These are phyloP conservation scores for Halophytophthora batemanensis DNA, from an alignment of 352 stramenopile genomes.

Conservation along the genomic window DNA sequence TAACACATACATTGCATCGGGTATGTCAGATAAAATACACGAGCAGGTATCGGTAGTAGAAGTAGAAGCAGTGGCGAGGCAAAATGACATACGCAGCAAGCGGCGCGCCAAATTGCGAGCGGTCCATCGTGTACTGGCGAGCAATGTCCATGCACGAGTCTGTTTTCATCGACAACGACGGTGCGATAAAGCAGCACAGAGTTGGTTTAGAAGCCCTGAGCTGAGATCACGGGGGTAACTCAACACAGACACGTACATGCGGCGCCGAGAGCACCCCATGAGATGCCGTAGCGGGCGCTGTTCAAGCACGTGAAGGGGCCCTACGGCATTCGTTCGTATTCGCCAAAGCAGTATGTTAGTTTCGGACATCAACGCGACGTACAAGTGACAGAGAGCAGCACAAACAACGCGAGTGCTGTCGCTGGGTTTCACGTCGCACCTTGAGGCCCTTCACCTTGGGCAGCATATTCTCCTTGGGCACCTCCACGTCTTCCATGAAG, in stretches of 20 bases:
- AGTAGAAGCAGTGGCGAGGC: background rate
- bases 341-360: background rate
- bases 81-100: conserved; percentile 84
- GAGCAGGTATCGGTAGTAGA: background rate
- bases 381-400: conserved; percentile 2
- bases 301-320: conserved; percentile 98
- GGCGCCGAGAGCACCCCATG: conserved; percentile 95
- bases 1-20: background rate
- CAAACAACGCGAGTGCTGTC: too few species aligned
- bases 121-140: conserved; percentile 94
- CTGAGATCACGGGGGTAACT: background rate
- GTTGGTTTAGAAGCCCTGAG: conserved; percentile 1
- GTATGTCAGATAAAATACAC: background rate
- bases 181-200: background rate
- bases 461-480: conserved; percentile 94
- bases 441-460: conserved; percentile 86
- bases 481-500: conserved; percentile 96
- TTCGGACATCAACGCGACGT: background rate
- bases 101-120: conserved; percentile 95
- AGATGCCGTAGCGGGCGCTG: conserved; percentile 97
- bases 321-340: conserved; percentile 12
- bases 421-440: conserved; percentile 26
- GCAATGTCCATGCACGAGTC: conserved; percentile 93
- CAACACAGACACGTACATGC: conserved; percentile 58
- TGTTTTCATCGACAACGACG: conserved; percentile 8